Base-by-base conservation (phyloP, 768 basidiomycete species). In the Glaciozyma martinii region DNA sequence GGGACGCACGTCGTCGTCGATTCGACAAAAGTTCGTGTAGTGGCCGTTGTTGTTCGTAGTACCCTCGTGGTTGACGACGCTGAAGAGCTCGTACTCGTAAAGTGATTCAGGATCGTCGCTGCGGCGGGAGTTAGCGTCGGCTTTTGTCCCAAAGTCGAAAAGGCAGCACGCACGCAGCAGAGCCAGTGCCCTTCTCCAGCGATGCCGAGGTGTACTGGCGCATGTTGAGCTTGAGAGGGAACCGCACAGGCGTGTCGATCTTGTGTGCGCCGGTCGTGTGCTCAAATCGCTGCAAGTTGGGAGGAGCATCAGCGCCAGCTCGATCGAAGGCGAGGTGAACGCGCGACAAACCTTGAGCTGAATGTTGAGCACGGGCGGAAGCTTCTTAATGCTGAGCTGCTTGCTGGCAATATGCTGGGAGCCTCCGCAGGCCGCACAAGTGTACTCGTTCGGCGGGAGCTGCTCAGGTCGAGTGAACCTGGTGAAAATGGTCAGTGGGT, bases 61-160 rank as follows among this genome's bases (percentile, higher is more conserved):
- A 8, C 93, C 93, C 76, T 95, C 90, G 75, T 97, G 92, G 71
- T 89, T 91, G 65, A 98, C 87, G 46, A 95, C 90, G 30, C 89
- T 87, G 72, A 92, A 90, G 4, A 97, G 82, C 74, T 94, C 89
- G 74, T 93, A 97, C 56, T 88, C 85, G 75, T 88, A 94, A 79
- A 90, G 80, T 18, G 81, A 80, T 32, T 84, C 81, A 0, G 88
- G 71, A 19, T 72, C 64, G 84, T 46, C 52, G 62, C 27, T 13
- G 10, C 40, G 27, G 13, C 25, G 15, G 5, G 7, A 10, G n/a
- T 16, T 21, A 21, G 29, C 1, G 0, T 18, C 40, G 12, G 30
- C 15, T 8, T 18, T 40, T 4, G 23, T 32, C 12, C 6, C 2
- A 25, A n/a, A 25, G n/a, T 25, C 18, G 37, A 25, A 29, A 3